phyloP scores from a whole-genome alignment of 345 rosid genomes.

The Aquilaria sinensis region DNA sequence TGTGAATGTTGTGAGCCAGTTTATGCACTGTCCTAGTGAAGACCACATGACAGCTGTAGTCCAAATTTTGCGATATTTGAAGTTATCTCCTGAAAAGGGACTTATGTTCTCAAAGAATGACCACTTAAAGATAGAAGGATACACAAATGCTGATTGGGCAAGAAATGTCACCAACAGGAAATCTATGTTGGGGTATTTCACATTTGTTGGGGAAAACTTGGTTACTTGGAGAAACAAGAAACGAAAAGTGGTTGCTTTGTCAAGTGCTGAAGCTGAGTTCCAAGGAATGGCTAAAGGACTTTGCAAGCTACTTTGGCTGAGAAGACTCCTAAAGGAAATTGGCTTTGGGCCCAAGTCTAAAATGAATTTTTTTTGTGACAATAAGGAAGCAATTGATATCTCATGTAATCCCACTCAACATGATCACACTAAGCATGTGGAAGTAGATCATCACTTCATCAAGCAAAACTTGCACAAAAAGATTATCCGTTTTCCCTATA shows the following conservation, averaged over 20 bases:
- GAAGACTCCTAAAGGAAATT: not conserved
- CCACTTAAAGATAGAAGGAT: not conserved
- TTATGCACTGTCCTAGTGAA: too few relatives aligned
- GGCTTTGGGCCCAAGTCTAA: too few relatives aligned
- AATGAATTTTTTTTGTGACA: too few relatives aligned
- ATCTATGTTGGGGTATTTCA: not conserved
- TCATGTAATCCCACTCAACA: not conserved
- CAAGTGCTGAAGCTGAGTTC: constrained; percentile 4
- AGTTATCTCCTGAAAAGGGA: not conserved
- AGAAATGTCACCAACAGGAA: not conserved
- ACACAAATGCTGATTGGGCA: not conserved
- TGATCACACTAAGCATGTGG: not conserved
- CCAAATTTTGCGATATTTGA: not conserved
- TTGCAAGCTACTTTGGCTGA: not conserved
- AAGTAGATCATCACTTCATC: not conserved
- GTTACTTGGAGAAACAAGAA: not conserved
- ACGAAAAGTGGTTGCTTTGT: not conserved
- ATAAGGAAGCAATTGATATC: too few relatives aligned
- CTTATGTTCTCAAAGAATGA: not conserved
- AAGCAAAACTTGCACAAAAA: not conserved
- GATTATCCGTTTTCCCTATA: not conserved
- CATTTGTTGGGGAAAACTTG: not conserved
- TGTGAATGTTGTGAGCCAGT: too few relatives aligned
- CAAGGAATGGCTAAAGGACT: not conserved
- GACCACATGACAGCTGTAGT: too few relatives aligned